Evolutionary conservation across 768 basidiomycete genomes (phyloP).

Genomic region (Favolaschia claudopus): DNA sequence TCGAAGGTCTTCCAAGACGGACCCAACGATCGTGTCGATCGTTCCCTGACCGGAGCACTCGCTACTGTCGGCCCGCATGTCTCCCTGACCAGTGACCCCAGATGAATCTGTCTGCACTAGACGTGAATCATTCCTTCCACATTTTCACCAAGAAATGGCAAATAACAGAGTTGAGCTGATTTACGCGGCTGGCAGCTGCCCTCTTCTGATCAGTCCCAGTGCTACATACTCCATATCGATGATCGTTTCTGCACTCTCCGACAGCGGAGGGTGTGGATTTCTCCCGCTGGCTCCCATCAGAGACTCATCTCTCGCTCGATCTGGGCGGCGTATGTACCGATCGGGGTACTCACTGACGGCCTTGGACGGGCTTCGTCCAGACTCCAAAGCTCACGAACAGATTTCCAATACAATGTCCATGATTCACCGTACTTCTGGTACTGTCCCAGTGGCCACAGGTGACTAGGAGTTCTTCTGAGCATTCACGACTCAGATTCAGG

Average conservation of each 20-base stretch:
- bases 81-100: no score
- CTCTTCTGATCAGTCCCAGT: not conserved
- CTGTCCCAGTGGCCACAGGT: no score
- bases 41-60: not conserved
- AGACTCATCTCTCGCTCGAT: not conserved
- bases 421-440: no score
- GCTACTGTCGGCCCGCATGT: constrained; percentile 1
- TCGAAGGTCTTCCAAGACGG: not conserved
- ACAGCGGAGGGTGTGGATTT: not conserved
- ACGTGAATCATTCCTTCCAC: not conserved
- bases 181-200: not conserved
- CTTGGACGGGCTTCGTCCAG: not conserved
- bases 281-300: not conserved
- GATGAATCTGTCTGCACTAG: not conserved
- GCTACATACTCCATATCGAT: no score
- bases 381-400: no score
- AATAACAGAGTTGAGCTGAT: constrained; percentile 1
- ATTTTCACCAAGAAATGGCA: not conserved
- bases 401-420: no score
- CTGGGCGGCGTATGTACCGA: not conserved
- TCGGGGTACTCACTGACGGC: not conserved
- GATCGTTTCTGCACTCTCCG: not conserved
- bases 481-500: no score
- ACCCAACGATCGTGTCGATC: not conserved
- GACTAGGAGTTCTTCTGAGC: no score